Base-by-base conservation (phyloP, 345 rosid genomes). In the Citrus glauca region DNA sequence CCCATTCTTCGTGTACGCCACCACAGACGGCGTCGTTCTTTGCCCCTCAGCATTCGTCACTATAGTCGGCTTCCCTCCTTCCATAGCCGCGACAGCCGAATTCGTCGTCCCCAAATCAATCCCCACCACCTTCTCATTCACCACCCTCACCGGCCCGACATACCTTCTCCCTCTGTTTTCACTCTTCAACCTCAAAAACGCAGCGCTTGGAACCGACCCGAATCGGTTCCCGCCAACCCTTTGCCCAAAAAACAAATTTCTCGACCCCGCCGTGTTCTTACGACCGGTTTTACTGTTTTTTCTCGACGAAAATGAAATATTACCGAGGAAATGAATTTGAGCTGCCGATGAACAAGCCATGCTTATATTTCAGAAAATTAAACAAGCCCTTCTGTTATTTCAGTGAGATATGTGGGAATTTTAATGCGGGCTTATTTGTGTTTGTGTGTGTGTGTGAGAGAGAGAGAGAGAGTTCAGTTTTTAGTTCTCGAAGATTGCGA, bases 21-120 rank as follows among this genome's bases (percentile, higher is more conserved):
- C 99, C 25, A 97, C 99, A 0, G 98, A 94, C 6, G 99, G 98
- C 24, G 99, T 94, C 57, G 99, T 97, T 65, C 99, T 87, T 80
- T 97, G 99, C 24, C 99, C 99, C 78, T 97, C 99, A 0, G 93
- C 98, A 79, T 96, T 94, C 2, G 98, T 91, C 17, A 96, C 98
- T 66, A 96, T 96, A 33, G 99, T 96, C 4, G 98, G 98, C 79
- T 97, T 93, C 27, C 99, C 99, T 71, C 99, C 99, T 83, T 97
- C 99, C 98, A 97, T 97, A 0, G 98, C 99, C 40, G 99, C 99
- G 38, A 93, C 99, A 0, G 98, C 98, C 22, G 99, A 97, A 76
- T 97, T 97, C 11, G 98, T 97, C 11, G 99, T 97, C 45, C 99
- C 99, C 74, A 93, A 77, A 84, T 97, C 99, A 71, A 97, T 97